phyloP scores from a whole-genome alignment of 371 early-diverging fungal species.

The Mucor lusitanicus region DNA sequence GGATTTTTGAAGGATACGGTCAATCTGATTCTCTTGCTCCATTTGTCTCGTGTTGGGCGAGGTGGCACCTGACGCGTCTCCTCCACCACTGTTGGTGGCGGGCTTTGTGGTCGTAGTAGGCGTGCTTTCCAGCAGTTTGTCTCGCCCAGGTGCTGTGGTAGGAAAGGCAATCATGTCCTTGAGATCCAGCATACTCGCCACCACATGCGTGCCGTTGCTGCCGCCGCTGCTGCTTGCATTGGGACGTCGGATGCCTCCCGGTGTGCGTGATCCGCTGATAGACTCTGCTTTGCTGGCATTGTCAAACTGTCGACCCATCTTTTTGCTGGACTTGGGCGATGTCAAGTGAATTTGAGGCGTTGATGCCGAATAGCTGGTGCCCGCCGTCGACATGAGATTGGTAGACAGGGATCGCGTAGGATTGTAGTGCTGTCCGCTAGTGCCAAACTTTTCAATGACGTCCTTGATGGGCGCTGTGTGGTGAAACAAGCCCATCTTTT shows the following conservation, averaged over 20 bases:
- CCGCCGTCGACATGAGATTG: background rate
- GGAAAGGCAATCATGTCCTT: slow-evolving; percentile 31
- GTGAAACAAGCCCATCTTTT: slow-evolving; percentile 76
- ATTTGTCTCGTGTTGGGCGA: background rate
- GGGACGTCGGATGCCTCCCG: background rate
- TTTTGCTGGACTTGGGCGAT: slow-evolving; percentile 27
- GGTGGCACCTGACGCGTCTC: slow-evolving; percentile 1
- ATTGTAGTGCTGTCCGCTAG: background rate
- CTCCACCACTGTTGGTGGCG: background rate
- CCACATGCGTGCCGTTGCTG: background rate
- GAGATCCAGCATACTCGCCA: slow-evolving; percentile 23
- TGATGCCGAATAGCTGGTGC: slow-evolving; percentile 4
- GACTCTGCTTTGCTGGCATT: slow-evolving; percentile 5
- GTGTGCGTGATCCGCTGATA: background rate
- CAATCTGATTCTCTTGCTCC: slow-evolving; percentile 20
- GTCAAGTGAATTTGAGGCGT: slow-evolving; percentile 26
- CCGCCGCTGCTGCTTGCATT: background rate
- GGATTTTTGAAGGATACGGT: slow-evolving; percentile 25
- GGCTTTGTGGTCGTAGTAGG: background rate
- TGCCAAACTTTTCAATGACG: slow-evolving; percentile 22
- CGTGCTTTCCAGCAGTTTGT: background rate
- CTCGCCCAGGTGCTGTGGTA: slow-evolving; percentile 9
- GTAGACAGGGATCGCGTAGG: background rate
- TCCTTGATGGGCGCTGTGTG: slow-evolving; percentile 41
- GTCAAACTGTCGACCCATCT: background rate